A percentile compares a stretch with the other conserved stretches of the same genome.
phyloP scores from a whole-genome alignment of 495 filamentous ascomycete species.

The Neurospora sp. region DNA sequence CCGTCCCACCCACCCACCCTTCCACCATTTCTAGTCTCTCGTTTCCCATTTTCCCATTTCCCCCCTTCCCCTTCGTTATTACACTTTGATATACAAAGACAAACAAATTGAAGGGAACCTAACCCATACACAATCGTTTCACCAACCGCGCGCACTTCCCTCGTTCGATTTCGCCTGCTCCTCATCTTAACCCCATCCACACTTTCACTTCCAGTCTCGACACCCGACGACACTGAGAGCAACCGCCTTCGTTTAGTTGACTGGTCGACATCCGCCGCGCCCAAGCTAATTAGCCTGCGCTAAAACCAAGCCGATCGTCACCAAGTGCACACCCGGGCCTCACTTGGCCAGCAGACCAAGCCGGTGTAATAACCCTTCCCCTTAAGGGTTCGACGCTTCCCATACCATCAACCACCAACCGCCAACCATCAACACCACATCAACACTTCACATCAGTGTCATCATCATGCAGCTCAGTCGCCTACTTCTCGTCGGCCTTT shows the following conservation, averaged over 20 bases:
- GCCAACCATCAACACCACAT: neutral
- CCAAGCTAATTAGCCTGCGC: neutral
- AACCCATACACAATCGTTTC: neutral
- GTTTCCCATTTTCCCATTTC: neutral
- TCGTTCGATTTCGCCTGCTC: neutral
- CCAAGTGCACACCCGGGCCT: neutral
- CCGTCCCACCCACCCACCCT: neutral
- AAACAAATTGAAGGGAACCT: neutral
- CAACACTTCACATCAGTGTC: slow-evolving; percentile 20
- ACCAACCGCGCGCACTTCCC: neutral
- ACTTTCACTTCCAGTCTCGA: neutral
- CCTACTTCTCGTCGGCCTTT: slow-evolving; percentile 31
- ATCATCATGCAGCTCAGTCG: slow-evolving; percentile 24
- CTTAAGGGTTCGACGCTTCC: neutral
- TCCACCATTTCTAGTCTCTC: neutral
- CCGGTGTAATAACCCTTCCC: neutral
- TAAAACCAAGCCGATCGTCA: neutral
- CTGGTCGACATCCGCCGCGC: neutral
- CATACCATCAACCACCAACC: neutral
- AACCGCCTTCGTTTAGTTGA: neutral
- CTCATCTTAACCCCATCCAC: neutral
- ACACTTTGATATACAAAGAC: neutral
- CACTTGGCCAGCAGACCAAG: neutral
- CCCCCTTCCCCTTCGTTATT: neutral
- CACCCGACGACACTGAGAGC: neutral